Evolutionary conservation across 805 yeast genomes (phyloP).

Genomic region (Starmerella roubikii): DNA sequence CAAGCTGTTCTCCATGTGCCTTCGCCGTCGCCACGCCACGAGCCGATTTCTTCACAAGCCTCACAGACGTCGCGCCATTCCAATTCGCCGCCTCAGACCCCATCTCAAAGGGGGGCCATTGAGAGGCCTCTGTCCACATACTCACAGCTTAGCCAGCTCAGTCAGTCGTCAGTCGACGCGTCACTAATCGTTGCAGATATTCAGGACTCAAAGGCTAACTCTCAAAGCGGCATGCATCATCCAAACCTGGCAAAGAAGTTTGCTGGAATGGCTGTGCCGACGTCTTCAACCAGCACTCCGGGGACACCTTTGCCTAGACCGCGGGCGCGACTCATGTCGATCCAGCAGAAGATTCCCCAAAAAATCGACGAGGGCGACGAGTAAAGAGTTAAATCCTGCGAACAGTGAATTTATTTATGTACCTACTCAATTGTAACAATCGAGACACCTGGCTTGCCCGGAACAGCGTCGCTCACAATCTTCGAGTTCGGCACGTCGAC

Average conservation of each 20-base stretch:
- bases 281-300: conserved; percentile 8
- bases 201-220: conserved; percentile 3
- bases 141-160: conserved; percentile 18
- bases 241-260: neutral
- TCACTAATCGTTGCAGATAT: conserved; percentile 8
- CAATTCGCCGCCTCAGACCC: conserved; percentile 2
- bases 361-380: conserved; percentile 15
- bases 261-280: conserved; percentile 3
- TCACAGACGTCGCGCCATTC: neutral
- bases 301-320: conserved; percentile 8
- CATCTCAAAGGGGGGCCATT: conserved; percentile 3
- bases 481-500: conserved; percentile 56
- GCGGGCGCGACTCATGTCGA: conserved; percentile 6
- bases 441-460: conserved; percentile 84
- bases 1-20: too few species aligned
- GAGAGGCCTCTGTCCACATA: conserved; percentile 16
- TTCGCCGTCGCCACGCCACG: too few species aligned
- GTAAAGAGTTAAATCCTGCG: neutral
- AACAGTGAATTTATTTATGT: neutral
- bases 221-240: too few species aligned
- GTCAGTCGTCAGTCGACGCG: conserved; percentile 17
- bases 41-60: neutral
- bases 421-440: conserved; percentile 40
- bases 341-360: conserved; percentile 11
- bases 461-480: conserved; percentile 70